A percentile compares a stretch with the other conserved stretches of the same genome.
phyloP scores from a whole-genome alignment of 2,329 filamentous ascomycete species.

The Colletotrichum sublineola region DNA sequence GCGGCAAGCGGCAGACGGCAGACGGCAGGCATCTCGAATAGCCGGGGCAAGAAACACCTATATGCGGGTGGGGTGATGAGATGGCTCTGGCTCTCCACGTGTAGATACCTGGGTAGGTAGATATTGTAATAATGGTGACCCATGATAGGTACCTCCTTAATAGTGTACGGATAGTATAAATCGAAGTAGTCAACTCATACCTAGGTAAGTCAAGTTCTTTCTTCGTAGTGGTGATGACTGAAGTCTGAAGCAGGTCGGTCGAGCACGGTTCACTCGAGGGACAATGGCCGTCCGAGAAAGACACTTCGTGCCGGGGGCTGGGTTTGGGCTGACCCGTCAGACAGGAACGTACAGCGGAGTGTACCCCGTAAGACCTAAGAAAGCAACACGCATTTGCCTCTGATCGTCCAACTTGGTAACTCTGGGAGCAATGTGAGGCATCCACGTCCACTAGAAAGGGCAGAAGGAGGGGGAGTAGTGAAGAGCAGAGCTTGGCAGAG shows the following conservation, averaged over 20 bases:
- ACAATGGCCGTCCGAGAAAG: background rate
- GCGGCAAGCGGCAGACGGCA: slow-evolving; percentile 8
- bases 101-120: background rate
- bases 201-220: too few relatives aligned
- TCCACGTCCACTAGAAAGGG: background rate
- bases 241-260: background rate
- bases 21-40: background rate
- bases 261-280: background rate
- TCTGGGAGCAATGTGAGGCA: background rate
- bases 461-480: background rate
- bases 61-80: too few relatives aligned
- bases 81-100: background rate
- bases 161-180: too few relatives aligned
- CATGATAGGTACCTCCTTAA: too few relatives aligned
- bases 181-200: too few relatives aligned
- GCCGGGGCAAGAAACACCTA: background rate
- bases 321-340: too few relatives aligned
- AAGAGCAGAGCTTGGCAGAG: background rate
- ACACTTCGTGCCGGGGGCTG: too few relatives aligned
- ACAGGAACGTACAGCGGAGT: background rate
- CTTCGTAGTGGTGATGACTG: too few relatives aligned
- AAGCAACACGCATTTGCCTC: slow-evolving; percentile 6
- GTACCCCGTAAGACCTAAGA: slow-evolving; percentile 7
- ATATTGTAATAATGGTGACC: too few relatives aligned
- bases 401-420: slow-evolving; percentile 1